A percentile compares a stretch with the other conserved stretches of the same genome.
Evolutionary conservation across 306 rosid genomes (phyloP).

Genomic region (Quercus glauca): DNA sequence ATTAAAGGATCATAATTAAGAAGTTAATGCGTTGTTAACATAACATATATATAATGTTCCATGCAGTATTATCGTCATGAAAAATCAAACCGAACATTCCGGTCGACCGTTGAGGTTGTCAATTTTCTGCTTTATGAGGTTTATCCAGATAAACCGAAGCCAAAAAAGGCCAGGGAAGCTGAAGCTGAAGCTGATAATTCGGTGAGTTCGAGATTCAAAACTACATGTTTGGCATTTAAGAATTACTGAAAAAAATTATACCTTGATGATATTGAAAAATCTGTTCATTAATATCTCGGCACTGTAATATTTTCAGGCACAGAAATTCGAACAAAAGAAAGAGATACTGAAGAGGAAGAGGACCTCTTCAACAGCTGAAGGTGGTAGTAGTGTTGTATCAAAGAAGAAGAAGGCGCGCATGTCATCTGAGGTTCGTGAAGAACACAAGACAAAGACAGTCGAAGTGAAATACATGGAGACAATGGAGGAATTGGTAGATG

Average conservation of each 20-base stretch:
- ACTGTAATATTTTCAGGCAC: not conserved
- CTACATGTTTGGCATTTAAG: not conserved
- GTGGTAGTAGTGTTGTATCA: not conserved
- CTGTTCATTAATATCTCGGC: not conserved
- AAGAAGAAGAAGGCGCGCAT: not conserved
- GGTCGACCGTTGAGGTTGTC: constrained; percentile 12
- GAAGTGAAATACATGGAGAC: too few relatives aligned
- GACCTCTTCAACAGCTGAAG: not conserved
- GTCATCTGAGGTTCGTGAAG: not conserved
- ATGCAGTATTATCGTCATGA: constrained; percentile 12
- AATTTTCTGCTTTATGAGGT: constrained; percentile 22
- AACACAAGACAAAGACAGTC: not conserved
- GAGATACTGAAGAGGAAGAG: not conserved
- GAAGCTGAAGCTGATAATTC: not conserved
- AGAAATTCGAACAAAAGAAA: not conserved
- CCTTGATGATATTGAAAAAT: not conserved
- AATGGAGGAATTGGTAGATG: not conserved
- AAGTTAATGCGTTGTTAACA: not conserved
- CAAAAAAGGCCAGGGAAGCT: not conserved
- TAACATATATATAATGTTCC: not conserved
- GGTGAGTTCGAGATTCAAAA: not conserved
- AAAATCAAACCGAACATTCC: not conserved
- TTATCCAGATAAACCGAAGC: not conserved
- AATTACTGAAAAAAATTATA: not conserved
- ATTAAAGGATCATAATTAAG: not conserved